phyloP scores from a whole-genome alignment of 306 rosid genomes.

The Astragalus glycyphyllos region DNA sequence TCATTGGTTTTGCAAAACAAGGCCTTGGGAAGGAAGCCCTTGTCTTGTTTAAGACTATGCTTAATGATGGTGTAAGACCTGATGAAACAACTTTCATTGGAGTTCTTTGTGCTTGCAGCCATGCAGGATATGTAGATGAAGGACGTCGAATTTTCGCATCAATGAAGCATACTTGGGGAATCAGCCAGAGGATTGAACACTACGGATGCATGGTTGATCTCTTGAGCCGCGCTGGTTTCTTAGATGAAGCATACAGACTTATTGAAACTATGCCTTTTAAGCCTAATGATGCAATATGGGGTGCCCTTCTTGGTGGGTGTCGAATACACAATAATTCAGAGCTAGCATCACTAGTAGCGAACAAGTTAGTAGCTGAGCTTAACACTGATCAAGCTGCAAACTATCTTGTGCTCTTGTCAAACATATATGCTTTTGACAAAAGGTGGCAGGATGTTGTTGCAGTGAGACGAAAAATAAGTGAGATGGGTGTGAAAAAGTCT shows the following conservation, averaged over 20 bases:
- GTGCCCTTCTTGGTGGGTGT: conserved; percentile 82
- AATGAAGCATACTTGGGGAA: conserved; percentile 63
- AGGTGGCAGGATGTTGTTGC: conserved; percentile 71
- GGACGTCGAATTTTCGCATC: conserved; percentile 60
- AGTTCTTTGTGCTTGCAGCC: conserved; percentile 80
- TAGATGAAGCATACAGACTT: conserved; percentile 66
- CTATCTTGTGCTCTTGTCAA: conserved; percentile 70
- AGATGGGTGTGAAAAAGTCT: conserved; percentile 70
- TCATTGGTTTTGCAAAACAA: conserved; percentile 73
- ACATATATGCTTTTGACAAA: conserved; percentile 61
- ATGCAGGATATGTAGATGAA: conserved; percentile 68
- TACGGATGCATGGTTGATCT: conserved; percentile 92
- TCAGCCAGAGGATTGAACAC: conserved; percentile 73
- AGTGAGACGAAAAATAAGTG: conserved; percentile 65
- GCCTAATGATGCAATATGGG: conserved; percentile 76
- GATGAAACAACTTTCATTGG: conserved; percentile 77
- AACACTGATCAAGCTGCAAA: conserved; percentile 62
- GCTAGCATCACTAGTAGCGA: conserved; percentile 59
- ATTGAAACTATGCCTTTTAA: conserved; percentile 73
- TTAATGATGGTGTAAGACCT: conserved; percentile 57
- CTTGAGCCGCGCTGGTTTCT: conserved; percentile 81
- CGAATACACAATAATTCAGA: conserved; percentile 69
- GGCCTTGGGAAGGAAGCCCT: conserved; percentile 78
- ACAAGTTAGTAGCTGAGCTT: conserved; percentile 52
- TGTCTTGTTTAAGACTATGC: conserved; percentile 59